Percentiles rank a stretch among this genome's conserved stretches.
These are phyloP conservation scores for Fusarium sp. DNA, from an alignment of 2,329 filamentous ascomycete genomes.

Conservation along the genomic window DNA sequence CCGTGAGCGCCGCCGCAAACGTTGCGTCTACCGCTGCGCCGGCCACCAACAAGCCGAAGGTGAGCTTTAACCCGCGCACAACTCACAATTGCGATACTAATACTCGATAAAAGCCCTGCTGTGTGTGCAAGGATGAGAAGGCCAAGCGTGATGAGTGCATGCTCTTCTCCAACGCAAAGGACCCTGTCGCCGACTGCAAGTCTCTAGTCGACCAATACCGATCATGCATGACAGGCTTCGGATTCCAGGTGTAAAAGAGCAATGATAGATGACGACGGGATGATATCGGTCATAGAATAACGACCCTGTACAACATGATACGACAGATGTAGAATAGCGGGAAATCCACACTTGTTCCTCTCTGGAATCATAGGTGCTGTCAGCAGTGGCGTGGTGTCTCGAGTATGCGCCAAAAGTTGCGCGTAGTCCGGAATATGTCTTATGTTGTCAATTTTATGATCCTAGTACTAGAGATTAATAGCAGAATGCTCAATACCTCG, in stretches of 20 bases:
- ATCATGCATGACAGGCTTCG: slow-evolving; percentile 92
- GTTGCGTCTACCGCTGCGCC: slow-evolving; percentile 48
- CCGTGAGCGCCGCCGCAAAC: slow-evolving; percentile 46
- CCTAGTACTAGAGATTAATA: neutral
- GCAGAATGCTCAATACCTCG: neutral
- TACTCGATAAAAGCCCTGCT: slow-evolving; percentile 79
- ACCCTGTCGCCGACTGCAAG: slow-evolving; percentile 87
- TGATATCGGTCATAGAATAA: slow-evolving; percentile 23
- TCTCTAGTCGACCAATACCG: slow-evolving; percentile 87
- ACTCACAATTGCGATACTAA: slow-evolving; percentile 38
- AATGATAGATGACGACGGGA: slow-evolving; percentile 1
- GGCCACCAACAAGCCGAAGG: slow-evolving; percentile 60
- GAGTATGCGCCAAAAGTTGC: neutral
- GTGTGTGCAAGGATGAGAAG: slow-evolving; percentile 97
- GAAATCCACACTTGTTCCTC: slow-evolving; percentile 44
- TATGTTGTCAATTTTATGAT: neutral
- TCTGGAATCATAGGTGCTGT: slow-evolving; percentile 13
- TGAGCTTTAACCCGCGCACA: slow-evolving; percentile 41
- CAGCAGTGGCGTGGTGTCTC: slow-evolving; percentile 43
- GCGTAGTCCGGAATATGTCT: neutral
- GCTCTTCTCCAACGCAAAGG: slow-evolving; percentile 89
- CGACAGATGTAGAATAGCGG: slow-evolving; percentile 45
- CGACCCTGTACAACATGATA: slow-evolving; percentile 42
- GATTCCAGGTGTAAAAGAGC: slow-evolving; percentile 75
- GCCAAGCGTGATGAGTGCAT: slow-evolving; percentile 95